phyloP scores from a whole-genome alignment of 495 filamentous ascomycete genomes.

The Aspergillus ellipticus region DNA sequence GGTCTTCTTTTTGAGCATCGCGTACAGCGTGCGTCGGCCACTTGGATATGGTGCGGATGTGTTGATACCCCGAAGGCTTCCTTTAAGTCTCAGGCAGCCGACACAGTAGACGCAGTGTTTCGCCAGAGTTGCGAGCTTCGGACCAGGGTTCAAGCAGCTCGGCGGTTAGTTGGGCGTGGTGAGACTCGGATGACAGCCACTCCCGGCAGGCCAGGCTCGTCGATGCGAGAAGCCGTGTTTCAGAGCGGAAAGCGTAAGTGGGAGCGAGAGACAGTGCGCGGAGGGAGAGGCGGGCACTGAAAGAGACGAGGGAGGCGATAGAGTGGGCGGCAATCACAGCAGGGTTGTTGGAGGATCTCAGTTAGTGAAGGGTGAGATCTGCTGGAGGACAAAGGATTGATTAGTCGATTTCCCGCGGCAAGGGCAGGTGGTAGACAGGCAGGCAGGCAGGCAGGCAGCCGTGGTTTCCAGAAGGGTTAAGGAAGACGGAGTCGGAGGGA shows the following conservation, averaged over 20 bases:
- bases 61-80: slow-evolving; percentile 10
- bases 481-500: neutral
- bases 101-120: neutral
- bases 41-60: slow-evolving; percentile 14
- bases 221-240: slow-evolving; percentile 19
- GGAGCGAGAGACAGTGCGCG: neutral
- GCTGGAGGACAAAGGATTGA: slow-evolving; percentile 6
- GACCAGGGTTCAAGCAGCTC: neutral
- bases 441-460: neutral
- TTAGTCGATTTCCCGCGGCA: slow-evolving; percentile 10
- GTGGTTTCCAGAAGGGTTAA: slow-evolving; percentile 3
- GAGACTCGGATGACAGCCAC: slow-evolving; percentile 2
- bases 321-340: neutral
- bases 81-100: slow-evolving; percentile 6
- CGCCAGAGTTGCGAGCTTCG: neutral
- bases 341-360: slow-evolving; percentile 14
- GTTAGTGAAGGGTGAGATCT: slow-evolving; percentile 12
- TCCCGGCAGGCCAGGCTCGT: slow-evolving; percentile 8
- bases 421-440: neutral
- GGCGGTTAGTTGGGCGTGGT: neutral
- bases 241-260: slow-evolving; percentile 5
- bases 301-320: neutral
- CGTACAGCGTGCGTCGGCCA: slow-evolving; percentile 34
- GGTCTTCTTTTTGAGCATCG: slow-evolving; percentile 50
- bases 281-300: neutral